Evolutionary conservation across 78 protist genomes (phyloP).

Genomic region (Pigoraptor vietnamica): DNA sequence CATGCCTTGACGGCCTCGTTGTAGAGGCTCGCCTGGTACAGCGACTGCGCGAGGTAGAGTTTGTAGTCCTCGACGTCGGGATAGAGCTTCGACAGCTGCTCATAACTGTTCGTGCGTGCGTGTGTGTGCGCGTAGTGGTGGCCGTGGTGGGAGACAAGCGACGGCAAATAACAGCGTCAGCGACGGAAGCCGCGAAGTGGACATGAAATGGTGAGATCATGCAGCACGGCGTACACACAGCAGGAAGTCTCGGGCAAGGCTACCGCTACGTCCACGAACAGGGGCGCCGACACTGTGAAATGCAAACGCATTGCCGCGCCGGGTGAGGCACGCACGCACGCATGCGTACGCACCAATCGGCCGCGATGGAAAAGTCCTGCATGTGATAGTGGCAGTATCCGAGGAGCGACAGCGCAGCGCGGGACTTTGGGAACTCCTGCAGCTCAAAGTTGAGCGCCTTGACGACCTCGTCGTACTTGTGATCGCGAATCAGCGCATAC

Average conservation of each 20-base stretch:
- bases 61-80: conserved; percentile 63
- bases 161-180: background rate
- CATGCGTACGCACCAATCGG: conserved; percentile 17
- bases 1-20: conserved; percentile 45
- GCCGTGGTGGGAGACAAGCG: no score
- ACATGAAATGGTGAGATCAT: background rate
- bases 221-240: background rate
- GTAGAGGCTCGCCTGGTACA: conserved; percentile 57
- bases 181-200: background rate
- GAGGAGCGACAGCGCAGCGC: conserved; percentile 70
- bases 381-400: conserved; percentile 66
- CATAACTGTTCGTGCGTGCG: conserved; percentile 29
- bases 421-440: conserved; percentile 38
- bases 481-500: conserved; percentile 42
- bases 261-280: background rate
- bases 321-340: no score
- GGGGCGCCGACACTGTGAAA: background rate
- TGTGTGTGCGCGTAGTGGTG: no score
- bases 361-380: conserved; percentile 49
- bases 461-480: conserved; percentile 44
- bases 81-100: conserved; percentile 15
- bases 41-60: conserved; percentile 59
- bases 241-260: background rate
- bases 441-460: background rate
- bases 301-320: no score